Evolutionary conservation across 1,284 basidiomycete genomes (phyloP).

Genomic region (Naganishia sp.): DNA sequence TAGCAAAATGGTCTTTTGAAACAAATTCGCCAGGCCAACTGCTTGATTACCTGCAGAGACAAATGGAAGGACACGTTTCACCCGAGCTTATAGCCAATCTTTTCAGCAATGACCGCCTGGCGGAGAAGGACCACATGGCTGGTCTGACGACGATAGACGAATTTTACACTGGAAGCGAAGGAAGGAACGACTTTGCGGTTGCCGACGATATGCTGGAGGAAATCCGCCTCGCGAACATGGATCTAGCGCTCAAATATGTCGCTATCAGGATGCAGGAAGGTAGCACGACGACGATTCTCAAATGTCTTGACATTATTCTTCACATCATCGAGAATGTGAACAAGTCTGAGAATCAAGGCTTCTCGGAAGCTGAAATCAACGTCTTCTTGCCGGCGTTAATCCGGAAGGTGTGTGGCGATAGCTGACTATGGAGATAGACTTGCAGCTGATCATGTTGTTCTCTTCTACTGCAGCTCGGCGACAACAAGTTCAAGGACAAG

Average conservation of each 20-base stretch:
- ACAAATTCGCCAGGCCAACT: constrained; percentile 73
- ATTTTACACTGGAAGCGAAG: constrained; percentile 64
- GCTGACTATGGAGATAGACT: background rate
- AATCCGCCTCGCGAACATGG: constrained; percentile 84
- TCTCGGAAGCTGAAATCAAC: constrained; percentile 83
- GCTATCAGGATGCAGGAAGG: constrained; percentile 89
- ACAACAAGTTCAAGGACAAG: constrained; percentile 56
- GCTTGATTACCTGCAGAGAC: constrained; percentile 78
- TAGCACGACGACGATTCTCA: constrained; percentile 85
- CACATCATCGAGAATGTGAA: constrained; percentile 70
- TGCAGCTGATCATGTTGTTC: background rate
- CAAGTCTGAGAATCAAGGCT: constrained; percentile 70
- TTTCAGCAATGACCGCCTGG: constrained; percentile 95
- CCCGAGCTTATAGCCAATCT: constrained; percentile 75
- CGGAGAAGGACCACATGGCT: constrained; percentile 85
- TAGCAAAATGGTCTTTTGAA: constrained; percentile 78
- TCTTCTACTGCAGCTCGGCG: constrained; percentile 55
- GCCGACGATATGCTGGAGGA: constrained; percentile 62
- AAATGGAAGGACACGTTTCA: constrained; percentile 84
- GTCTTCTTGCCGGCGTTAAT: constrained; percentile 89
- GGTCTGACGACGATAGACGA: constrained; percentile 74
- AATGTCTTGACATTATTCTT: constrained; percentile 85
- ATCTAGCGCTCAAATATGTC: constrained; percentile 90
- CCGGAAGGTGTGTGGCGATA: constrained; percentile 68
- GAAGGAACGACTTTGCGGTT: constrained; percentile 63